A percentile compares a stretch with the other conserved stretches of the same genome.
Evolutionary conservation across 1,284 basidiomycete genomes (phyloP).

Genomic region (Malassezia arunalokei): DNA sequence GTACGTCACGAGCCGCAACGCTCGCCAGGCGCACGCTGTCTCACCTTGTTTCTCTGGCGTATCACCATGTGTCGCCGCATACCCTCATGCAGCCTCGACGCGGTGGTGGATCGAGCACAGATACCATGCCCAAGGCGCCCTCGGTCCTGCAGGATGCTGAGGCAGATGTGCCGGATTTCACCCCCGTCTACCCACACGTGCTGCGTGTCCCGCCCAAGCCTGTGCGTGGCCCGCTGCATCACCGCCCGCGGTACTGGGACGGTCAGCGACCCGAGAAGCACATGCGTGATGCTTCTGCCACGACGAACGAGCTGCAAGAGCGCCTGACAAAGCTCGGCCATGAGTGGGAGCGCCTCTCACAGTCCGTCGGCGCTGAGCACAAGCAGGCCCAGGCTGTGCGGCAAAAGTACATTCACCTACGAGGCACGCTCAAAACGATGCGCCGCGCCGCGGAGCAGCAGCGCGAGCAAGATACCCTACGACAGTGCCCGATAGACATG

Average conservation of each 20-base stretch:
- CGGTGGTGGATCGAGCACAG: constrained; percentile 1
- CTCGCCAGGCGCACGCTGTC: constrained; percentile 21
- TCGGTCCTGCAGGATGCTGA: constrained; percentile 1
- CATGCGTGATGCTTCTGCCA: neutral
- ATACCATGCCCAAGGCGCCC: neutral
- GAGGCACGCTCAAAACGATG: constrained; percentile 10
- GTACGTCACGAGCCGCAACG: neutral
- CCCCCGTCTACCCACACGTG: neutral
- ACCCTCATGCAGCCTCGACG: constrained; percentile 31
- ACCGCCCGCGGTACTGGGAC: constrained; percentile 7
- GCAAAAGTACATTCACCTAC: neutral
- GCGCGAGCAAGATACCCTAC: neutral
- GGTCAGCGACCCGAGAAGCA: constrained; percentile 17
- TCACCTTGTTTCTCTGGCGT: constrained; percentile 30
- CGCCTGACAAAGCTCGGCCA: neutral
- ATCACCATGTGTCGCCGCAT: constrained; percentile 39
- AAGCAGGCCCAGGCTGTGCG: neutral
- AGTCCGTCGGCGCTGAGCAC: neutral
- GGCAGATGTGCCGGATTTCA: neutral
- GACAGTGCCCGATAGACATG: neutral
- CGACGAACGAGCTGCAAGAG: neutral
- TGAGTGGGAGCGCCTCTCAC: neutral
- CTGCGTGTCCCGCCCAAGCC: constrained; percentile 9
- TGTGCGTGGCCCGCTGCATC: constrained; percentile 11
- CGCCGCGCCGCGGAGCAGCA: neutral